Evolutionary conservation across 768 basidiomycete species (phyloP).

Genomic region (Lactifluus volemus): DNA sequence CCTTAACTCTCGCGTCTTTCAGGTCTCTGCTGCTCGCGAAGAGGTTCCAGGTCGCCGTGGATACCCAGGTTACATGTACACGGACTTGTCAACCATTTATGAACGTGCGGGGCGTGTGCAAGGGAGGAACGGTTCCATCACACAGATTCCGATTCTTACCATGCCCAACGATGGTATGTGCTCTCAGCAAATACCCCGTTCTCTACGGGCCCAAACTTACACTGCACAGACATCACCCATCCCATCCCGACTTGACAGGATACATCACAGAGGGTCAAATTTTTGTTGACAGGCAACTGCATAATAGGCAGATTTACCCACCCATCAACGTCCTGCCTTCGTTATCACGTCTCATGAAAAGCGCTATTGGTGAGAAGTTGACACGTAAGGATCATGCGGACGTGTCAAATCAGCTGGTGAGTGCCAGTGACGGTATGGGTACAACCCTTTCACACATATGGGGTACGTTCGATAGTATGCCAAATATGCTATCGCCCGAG

Average conservation of each 20-base stretch:
- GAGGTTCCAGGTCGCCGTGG: slow-evolving; percentile 99
- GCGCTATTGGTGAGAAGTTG: slow-evolving; percentile 94
- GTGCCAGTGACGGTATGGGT: slow-evolving; percentile 25
- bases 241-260: slow-evolving; percentile 99
- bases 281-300: slow-evolving; percentile 92
- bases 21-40: slow-evolving; percentile 98
- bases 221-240: slow-evolving; percentile 87
- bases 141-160: slow-evolving; percentile 97
- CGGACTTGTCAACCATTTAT: slow-evolving; percentile 98
- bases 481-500: slow-evolving; percentile 96
- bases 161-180: slow-evolving; percentile 97
- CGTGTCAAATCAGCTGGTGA: slow-evolving; percentile 94
- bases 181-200: slow-evolving; percentile 4
- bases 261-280: slow-evolving; percentile 99
- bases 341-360: slow-evolving; percentile 99
- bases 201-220: neutral
- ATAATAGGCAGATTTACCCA: slow-evolving; percentile 97
- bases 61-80: slow-evolving; percentile 98
- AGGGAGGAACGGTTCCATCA: slow-evolving; percentile 98
- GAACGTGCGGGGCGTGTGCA: slow-evolving; percentile 98
- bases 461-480: slow-evolving; percentile 57
- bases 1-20: slow-evolving; percentile 6
- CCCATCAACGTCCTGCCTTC: slow-evolving; percentile 99
- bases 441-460: slow-evolving; percentile 15
- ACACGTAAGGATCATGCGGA: slow-evolving; percentile 98